These are phyloP conservation scores for Chlamydomonas sp. DNA, from an alignment of 139 green algal species.

Conservation along the genomic window DNA sequence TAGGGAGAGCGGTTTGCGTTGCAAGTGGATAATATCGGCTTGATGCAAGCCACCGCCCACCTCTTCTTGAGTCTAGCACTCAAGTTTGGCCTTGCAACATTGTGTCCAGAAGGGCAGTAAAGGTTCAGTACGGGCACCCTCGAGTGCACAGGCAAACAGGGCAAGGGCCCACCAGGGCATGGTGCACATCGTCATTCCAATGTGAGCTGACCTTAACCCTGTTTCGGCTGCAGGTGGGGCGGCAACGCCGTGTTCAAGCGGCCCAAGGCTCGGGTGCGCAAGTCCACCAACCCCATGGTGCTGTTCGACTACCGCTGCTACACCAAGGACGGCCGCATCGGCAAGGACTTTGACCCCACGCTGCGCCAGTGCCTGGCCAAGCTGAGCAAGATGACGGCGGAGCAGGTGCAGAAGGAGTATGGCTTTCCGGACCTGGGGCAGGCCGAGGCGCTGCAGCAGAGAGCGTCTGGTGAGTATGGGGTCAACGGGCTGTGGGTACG, in stretches of 20 bases:
- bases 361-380: slow-evolving; percentile 51
- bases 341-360: slow-evolving; percentile 45
- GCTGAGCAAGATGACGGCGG: slow-evolving; percentile 34
- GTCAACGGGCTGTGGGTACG: too few relatives aligned
- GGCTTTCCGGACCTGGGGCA: slow-evolving; percentile 36
- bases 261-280: slow-evolving; percentile 1
- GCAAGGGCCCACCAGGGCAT: not conserved
- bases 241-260: slow-evolving; percentile 45
- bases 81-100: too few relatives aligned
- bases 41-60: too few relatives aligned
- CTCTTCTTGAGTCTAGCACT: too few relatives aligned
- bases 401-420: slow-evolving; percentile 43
- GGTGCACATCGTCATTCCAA: too few relatives aligned
- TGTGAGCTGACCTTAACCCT: too few relatives aligned
- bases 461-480: slow-evolving; percentile 34
- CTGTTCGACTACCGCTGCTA: slow-evolving; percentile 71
- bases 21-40: too few relatives aligned
- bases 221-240: slow-evolving; percentile 39
- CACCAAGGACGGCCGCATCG: slow-evolving; percentile 40
- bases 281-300: slow-evolving; percentile 46
- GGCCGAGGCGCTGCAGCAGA: slow-evolving; percentile 31
- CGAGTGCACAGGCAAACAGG: too few relatives aligned
- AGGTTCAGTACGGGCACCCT: too few relatives aligned
- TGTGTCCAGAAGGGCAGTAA: too few relatives aligned
- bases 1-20: too few relatives aligned